Conservation (phyloP, 768 basidiomycete species). For the Candolleomyces eurysporus region DNA sequence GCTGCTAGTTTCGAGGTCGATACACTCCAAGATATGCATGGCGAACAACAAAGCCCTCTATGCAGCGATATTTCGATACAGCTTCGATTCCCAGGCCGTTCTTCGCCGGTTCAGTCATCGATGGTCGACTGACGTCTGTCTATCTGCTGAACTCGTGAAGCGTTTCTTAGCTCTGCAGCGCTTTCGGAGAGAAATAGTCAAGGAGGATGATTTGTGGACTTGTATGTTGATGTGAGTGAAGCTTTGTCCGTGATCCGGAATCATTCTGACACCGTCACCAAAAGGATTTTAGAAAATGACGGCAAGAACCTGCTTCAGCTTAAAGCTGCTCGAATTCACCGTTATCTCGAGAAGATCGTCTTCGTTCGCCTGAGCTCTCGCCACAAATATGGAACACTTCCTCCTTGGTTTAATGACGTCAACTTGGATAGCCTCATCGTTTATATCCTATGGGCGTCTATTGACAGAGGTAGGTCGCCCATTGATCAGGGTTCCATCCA, state of each 20-base stretch:
- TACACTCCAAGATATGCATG: conserved; percentile 35
- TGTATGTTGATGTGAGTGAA: conserved; percentile 45
- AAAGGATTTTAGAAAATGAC: conserved; percentile 47
- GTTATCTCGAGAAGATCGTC: conserved; percentile 20
- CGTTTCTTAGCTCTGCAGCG: conserved; percentile 40
- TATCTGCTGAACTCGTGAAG: conserved; percentile 43
- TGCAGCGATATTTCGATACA: conserved; percentile 41
- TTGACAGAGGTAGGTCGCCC: conserved; percentile 27
- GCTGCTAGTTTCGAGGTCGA: conserved; percentile 33
- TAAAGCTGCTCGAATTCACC: conserved; percentile 32
- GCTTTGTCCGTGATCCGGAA: background rate
- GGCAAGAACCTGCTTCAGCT: conserved; percentile 45
- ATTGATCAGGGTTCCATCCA: background rate
- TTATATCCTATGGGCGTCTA: conserved; percentile 50
- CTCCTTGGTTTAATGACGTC: conserved; percentile 26
- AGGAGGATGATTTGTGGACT: conserved; percentile 49
- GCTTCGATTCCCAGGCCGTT: conserved; percentile 43
- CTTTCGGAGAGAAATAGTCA: conserved; percentile 29
- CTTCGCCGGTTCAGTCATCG: conserved; percentile 34
- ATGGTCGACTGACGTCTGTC: conserved; percentile 34
- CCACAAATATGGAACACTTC: conserved; percentile 2
- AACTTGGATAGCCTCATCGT: conserved; percentile 37
- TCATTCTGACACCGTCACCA: background rate
- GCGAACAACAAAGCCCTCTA: conserved; percentile 37
- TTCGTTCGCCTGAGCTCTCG: conserved; percentile 12